Evolutionary conservation across 2,329 filamentous ascomycete genomes (phyloP), one percentile per base, ranked within the genome.

Genomic region (Cadophora luteo-olivacea): DNA sequence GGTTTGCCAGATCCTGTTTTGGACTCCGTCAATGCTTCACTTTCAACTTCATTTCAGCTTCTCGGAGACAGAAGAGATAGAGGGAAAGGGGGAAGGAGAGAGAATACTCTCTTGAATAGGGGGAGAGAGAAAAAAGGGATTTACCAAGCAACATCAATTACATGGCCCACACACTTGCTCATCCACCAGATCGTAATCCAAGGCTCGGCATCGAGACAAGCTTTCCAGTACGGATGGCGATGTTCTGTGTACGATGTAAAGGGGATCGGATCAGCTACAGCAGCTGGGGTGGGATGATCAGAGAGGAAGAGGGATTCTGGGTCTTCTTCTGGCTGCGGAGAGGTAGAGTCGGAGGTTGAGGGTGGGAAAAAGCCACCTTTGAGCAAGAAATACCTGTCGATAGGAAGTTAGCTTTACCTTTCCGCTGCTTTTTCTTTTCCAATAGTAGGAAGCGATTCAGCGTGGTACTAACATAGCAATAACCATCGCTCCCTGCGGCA

Each of bases 171-270:
- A n/a, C 29, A 38, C 19, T 58, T 58, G 12, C 11, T 12, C 16
- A 29, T 38, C 55, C 55, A 58, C 55, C 55, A 58, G 33, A 38
- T 24, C 7, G 33, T 19, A 24, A 58, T 41, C 55, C 55, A 58
- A 16, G 32, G 32, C 19, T 58, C n/a, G 32, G 55, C n/a, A 12
- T 22, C 19, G 1, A 58, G 55, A 24, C n/a, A 33, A 19, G 32
- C 32, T 58, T 22, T 58, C 55, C 55, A 58, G 55, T 58, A 58
- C 4, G 55, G 33, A n/a, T 38, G 7, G 19, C 55, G 55, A n/a
- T 58, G 55, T n/a, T 38, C 25, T 8, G 19, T 22, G 55, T 58
- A 58, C 19, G 55, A 58, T 36, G 32, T 22, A 32, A 58, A 58
- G 51, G 51, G 51, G 51, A 54, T 54, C 14, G 51, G 25, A 19